Evolutionary conservation across 495 filamentous ascomycete species (phyloP), one percentile per base, ranked within the genome.

Genomic region (Aspergillus homomorphus): DNA sequence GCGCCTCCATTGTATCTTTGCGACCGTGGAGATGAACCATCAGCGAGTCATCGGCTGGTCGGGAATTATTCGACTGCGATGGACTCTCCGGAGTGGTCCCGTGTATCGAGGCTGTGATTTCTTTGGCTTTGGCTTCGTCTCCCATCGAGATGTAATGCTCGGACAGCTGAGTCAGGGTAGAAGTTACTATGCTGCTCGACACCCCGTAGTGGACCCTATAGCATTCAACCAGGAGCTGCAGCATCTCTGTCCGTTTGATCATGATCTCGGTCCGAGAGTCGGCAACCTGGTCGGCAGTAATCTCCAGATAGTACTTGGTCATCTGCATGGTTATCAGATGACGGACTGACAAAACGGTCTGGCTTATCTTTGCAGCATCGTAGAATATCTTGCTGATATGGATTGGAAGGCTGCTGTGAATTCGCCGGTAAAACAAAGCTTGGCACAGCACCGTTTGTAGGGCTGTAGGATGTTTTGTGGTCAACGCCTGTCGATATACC

Each of bases 171-270:
- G 62, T 67, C 16, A 69, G 42, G 2, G 67, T 69, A 5, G 54
- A 61, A 14, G 68, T 60, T 14, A 71, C 67, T 45, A 69, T 66
- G 53, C 73, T 71, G 21, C 69, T 70, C 8, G 48, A 67, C 3
- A 57, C 56, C 3, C 71, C 71, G 38, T 76, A 76, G 58, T 73
- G 69, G 8, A 67, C 51, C 60, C 70, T 68, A 60, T 73, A 76
- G 63, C 66, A 65, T 58, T 76, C 73, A 4, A 76, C 60, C 3
- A 76, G 45, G 6, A 74, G 51, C 19, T 65, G 48, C 19, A 73
- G 59, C 15, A 71, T 58, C 33, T 71, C 63, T 42, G 70, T 64
- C 4, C 73, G 67, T 50, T 63, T 65, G 24, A 59, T 42, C 73
- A 76, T 76, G 51, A 74, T 68, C 19, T 72, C 70, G 5, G 73